Evolutionary conservation across 176 grass and related monocot genomes (phyloP), one percentile per base, ranked within the genome.

Genomic region (Panicum miliaceum): DNA sequence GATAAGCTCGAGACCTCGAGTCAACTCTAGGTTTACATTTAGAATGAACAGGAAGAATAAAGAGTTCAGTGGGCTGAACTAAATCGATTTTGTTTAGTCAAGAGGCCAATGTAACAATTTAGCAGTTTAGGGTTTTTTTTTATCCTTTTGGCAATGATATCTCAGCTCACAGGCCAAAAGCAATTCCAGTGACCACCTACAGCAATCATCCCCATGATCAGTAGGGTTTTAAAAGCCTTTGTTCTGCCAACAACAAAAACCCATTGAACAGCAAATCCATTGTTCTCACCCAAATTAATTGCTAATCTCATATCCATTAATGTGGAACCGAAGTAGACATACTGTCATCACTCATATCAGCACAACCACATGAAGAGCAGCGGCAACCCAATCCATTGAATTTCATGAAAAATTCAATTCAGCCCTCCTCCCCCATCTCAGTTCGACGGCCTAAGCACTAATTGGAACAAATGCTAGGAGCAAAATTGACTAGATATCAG

Each of bases 341-440:
- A 63, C 60, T 20, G 27, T 4, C 12, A 51, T 34, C 68, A 60
- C 48, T 52, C 43, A 37, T 19, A 71, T 77, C n/a, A 89, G 72
- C 56, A 62, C 42, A 81, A 51, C 3, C 3, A 67, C 22, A 42
- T 42, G 41, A 9, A 42, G 23, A 1, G 5, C 22, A 58, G 64
- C 22, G 58, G 12, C 12, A 42, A 8, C 47, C 43, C 3, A 46
- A 40, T 57, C 34, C 37, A 41, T 42, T 34, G 29, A 26, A 35
- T 56, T 68, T 56, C 56, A 62, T 45, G 36, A 29, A 45, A 62
- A 45, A 1, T 40, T 22, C 32, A 76, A 57, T 58, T 37, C 11
- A 3, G 2, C 0, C 11, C 19, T n/a, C 16, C 5, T 56, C 52
- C 32, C 12, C 19, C 34, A 20, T 36, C 3, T 47, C 62, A 61